Evolutionary conservation across 2,329 filamentous ascomycete species (phyloP).

Genomic region (Fusarium sp.): DNA sequence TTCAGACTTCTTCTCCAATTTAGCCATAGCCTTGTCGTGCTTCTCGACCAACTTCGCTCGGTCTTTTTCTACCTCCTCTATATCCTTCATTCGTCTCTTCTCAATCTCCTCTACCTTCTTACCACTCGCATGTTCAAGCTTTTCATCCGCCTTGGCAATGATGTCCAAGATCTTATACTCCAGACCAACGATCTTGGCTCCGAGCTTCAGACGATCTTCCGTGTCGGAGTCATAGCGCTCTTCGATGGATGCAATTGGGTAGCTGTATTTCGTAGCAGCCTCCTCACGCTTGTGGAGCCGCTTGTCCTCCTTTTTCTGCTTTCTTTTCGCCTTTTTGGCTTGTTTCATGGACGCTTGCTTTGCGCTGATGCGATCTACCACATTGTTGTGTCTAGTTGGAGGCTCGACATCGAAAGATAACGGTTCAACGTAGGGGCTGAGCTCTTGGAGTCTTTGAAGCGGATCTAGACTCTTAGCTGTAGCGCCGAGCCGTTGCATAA

Average conservation of each 20-base stretch:
- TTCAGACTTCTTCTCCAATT: background rate
- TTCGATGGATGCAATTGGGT: conserved; percentile 3
- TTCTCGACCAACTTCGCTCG: background rate
- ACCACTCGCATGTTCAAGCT: background rate
- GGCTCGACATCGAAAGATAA: conserved; percentile 20
- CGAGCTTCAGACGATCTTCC: background rate
- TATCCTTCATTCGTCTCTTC: conserved; percentile 1
- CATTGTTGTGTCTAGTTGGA: background rate
- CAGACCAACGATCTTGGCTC: conserved; percentile 1
- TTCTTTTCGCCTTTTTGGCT: conserved; percentile 4
- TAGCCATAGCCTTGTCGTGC: background rate
- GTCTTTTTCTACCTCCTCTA: conserved; percentile 9
- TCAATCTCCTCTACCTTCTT: conserved; percentile 5
- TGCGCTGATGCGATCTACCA: conserved; percentile 23
- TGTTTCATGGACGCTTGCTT: conserved; percentile 19
- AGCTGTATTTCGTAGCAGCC: conserved; percentile 2
- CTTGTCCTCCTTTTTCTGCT: conserved; percentile 5
- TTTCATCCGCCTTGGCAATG: conserved; percentile 2
- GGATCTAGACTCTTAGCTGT: conserved; percentile 15
- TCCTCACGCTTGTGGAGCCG: background rate
- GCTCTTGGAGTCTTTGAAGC: background rate
- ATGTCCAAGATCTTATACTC: conserved; percentile 4
- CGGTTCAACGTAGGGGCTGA: background rate
- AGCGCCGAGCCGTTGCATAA: conserved; percentile 6
- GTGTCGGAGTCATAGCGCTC: conserved; percentile 7